Evolutionary conservation across 768 basidiomycete genomes (phyloP), one percentile per base, ranked within the genome.

Genomic region (Psilocybe cyanescens): DNA sequence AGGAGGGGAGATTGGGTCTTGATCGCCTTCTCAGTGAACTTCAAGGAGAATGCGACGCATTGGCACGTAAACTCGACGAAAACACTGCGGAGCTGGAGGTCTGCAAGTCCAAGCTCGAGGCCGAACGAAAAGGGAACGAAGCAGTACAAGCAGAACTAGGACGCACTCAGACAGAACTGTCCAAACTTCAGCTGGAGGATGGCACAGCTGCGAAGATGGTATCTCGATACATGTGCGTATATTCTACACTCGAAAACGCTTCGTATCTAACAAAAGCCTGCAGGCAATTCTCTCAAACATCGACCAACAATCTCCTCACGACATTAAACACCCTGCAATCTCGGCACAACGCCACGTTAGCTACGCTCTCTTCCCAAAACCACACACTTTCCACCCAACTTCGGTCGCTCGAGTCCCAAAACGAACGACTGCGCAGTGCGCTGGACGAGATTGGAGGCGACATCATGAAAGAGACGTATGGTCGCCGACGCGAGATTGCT

Each of bases 271-370:
- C 44, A 51, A 8, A 14, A 19, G 54, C 31, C 11, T 37, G 28
- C 62, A 93, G 92, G 92, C 90, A 87, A 72, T 95, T 94, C 74
- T 92, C 92, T 2, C 92, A 95, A 69, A 78, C 83, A 1, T 86
- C 90, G 6, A 89, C 88, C 3, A 81, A 90, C 57, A 70, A 81
- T 1, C 83, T 94, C 0, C 90, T 91, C 64, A 67, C 76, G 3
- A 83, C 90, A 11, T 77, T 94, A 46, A 75, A 77, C 4, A 74
- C 83, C 1, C 79, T 91, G 51, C 86, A 85, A 57, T 70, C 80
- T 0, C 83, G 92, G 3, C 88, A 93, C 67, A 74, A 81, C 2
- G 83, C 89, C 1, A 89, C 89, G 0, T 67, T 85, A 0, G 67
- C 80, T 4, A 90, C 89, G 0, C 75, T 91, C 1, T 75, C 84